Evolutionary conservation across 2,329 filamentous ascomycete genomes (phyloP), one percentile per base, ranked within the genome.

Genomic region (Pochonia chlamydosporia): DNA sequence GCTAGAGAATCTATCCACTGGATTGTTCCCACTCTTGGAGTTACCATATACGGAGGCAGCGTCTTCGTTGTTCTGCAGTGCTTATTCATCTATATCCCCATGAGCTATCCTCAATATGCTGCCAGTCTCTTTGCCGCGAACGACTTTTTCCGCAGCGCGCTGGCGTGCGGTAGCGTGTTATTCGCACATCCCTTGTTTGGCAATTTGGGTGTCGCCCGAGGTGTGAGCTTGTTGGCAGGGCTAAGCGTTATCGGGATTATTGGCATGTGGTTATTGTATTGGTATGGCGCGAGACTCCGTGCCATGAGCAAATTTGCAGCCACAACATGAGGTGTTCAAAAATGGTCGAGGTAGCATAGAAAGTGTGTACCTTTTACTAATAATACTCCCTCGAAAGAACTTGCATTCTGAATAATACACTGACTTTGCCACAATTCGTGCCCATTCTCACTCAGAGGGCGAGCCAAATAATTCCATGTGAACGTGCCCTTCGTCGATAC

Each of bases 241-340:
- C 56, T 80, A 42, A 75, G 71, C 47, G 67, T 72, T n/a, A 71
- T 78, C 43, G 74, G 75, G 23, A 74, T 81, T 50, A 51, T 75
- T n/a, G 79, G 79, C 13, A 78, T 86, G 37, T 83, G 74, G 66
- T 61, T 73, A 33, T 63, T 85, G 48, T 85, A 75, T 62, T 76
- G 75, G 52, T 79, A 67, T 49, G 80, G 81, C 3, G 74, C 71
- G 21, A 67, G 59, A 43, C 60, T 85, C 50, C 71, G 81, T 50
- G 66, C 73, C 6, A 67, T 77, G 59, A 81, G 77, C 62, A 76
- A 72, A 60, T 85, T 84, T 64, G 76, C 79, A n/a, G n/a, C n/a
- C n/a, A n/a, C n/a, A n/a, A n/a, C n/a, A n/a, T n/a, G n/a, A n/a
- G n/a, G n/a, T n/a, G n/a, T n/a, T n/a, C n/a, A n/a, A n/a, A n/a